These are phyloP conservation scores for Candida golubevii DNA, from an alignment of 805 yeast species.

Conservation along the genomic window DNA sequence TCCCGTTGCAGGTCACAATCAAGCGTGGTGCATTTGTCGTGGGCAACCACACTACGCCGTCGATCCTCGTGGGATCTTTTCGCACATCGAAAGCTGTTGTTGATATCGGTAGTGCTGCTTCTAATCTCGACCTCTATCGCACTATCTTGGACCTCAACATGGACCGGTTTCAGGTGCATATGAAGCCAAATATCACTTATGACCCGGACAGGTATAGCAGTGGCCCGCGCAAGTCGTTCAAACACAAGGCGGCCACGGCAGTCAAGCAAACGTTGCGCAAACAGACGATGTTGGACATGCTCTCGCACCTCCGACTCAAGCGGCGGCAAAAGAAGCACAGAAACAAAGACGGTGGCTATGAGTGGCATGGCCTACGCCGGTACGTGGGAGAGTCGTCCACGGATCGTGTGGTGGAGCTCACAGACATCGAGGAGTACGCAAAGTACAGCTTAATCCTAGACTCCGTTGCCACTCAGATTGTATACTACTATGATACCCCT, in stretches of 20 bases:
- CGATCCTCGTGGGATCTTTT: constrained; percentile 61
- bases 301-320: constrained; percentile 3
- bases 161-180: constrained; percentile 50
- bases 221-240: background rate
- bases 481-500: constrained; percentile 68
- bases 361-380: constrained; percentile 77
- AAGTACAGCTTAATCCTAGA: constrained; percentile 67
- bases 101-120: constrained; percentile 50
- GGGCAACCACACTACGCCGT: constrained; percentile 78
- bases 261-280: constrained; percentile 1
- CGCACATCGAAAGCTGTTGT: constrained; percentile 49
- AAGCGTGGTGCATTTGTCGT: constrained; percentile 68
- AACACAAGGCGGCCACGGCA: constrained; percentile 2
- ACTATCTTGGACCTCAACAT: constrained; percentile 41
- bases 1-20: constrained; percentile 63
- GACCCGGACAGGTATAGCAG: constrained; percentile 21
- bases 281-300: constrained; percentile 1
- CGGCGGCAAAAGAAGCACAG: background rate
- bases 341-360: constrained; percentile 10
- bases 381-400: constrained; percentile 46
- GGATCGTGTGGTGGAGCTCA: constrained; percentile 29
- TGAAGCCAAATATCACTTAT: constrained; percentile 71
- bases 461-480: constrained; percentile 49
- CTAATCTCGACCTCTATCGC: constrained; percentile 53
- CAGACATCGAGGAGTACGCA: constrained; percentile 66